A percentile compares a stretch with the other conserved stretches of the same genome.
These are phyloP conservation scores for Theobroma grandiflorum DNA, from an alignment of 441 rosid genomes.

Conservation along the genomic window DNA sequence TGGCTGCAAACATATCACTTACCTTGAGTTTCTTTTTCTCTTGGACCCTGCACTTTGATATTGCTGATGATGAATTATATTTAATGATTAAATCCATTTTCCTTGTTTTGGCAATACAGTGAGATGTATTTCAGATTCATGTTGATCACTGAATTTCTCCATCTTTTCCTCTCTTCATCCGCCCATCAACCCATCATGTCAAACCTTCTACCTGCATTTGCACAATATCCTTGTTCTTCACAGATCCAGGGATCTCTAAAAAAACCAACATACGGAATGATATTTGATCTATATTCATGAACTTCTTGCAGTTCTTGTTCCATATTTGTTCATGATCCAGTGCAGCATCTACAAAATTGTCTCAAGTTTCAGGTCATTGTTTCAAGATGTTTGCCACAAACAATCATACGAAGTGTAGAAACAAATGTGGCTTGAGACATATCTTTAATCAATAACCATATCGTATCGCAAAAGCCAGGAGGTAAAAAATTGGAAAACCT, in stretches of 20 bases:
- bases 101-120: too few species aligned
- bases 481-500: neutral
- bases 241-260: neutral
- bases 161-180: neutral
- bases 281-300: neutral
- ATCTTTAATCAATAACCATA: neutral
- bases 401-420: neutral
- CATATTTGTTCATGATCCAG: neutral
- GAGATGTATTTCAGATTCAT: neutral
- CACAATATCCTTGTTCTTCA: too few species aligned
- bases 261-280: neutral
- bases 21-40: neutral
- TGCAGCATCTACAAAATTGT: neutral
- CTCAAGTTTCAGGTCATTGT: neutral
- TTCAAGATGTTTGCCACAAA: neutral
- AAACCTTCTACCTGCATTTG: neutral
- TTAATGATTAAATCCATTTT: neutral
- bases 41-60: neutral
- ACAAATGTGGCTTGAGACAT: neutral
- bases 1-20: neutral
- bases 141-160: neutral
- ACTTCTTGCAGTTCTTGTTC: neutral
- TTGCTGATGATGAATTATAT: neutral
- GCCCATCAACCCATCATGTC: neutral
- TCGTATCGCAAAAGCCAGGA: neutral